Conservation (phyloP, 306 rosid species). For the Clitoria ternatea region DNA sequence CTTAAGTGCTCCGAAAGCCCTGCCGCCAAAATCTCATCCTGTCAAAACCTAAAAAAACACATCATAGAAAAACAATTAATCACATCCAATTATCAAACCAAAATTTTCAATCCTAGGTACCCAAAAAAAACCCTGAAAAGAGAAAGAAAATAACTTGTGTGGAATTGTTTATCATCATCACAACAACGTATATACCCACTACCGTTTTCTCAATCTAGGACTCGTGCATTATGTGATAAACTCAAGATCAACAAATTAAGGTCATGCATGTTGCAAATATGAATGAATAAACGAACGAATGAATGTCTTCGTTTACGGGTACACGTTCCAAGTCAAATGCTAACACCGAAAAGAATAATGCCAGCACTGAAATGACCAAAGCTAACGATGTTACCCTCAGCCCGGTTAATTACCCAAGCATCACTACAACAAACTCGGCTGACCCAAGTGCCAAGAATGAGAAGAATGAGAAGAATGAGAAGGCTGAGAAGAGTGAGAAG, state of each 20-base stretch:
- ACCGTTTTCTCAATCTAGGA: not conserved
- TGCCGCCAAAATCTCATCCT: constrained; percentile 72
- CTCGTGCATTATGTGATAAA: not conserved
- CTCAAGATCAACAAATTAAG: not conserved
- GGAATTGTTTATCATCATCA: not conserved
- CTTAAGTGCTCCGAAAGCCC: constrained; percentile 55
- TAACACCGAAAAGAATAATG: constrained; percentile 42
- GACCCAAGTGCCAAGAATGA: constrained; percentile 35
- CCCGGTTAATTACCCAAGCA: not conserved
- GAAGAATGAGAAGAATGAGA: constrained; percentile 59
- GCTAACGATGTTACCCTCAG: constrained; percentile 9
- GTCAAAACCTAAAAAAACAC: constrained; percentile 31
- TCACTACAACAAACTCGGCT: not conserved
- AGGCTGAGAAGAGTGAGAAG: constrained; percentile 52
- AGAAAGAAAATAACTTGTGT: not conserved
- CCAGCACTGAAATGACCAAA: constrained; percentile 45
- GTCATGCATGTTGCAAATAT: constrained; percentile 8
- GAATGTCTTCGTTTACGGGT: constrained; percentile 44
- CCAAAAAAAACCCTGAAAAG: not conserved
- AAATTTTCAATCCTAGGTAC: not conserved
- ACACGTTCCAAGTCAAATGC: constrained; percentile 29
- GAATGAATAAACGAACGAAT: constrained; percentile 37
- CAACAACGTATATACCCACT: not conserved
- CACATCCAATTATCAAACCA: not conserved
- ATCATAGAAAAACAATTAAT: not conserved